phyloP scores from a whole-genome alignment of 805 yeast genomes.

The Lipomyces sp. region DNA sequence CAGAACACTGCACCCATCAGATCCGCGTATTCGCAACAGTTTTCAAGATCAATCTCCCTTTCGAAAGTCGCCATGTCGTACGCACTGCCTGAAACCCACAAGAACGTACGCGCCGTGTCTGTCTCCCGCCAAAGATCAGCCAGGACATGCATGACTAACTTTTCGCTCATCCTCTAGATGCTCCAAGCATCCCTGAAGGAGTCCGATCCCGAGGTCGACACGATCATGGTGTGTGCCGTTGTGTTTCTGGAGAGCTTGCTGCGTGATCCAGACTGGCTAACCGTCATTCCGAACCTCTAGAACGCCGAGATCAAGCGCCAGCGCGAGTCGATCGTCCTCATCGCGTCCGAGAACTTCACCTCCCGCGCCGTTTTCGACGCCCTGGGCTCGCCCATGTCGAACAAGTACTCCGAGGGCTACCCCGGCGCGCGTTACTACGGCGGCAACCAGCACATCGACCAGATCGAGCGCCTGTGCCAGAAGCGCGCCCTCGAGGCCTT shows the following conservation, averaged over 20 bases:
- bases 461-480: slow-evolving; percentile 89
- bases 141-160: background rate
- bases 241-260: no score
- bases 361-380: slow-evolving; percentile 94
- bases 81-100: slow-evolving; percentile 29
- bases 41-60: background rate
- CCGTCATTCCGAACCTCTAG: no score
- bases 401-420: slow-evolving; percentile 98
- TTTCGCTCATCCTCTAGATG: slow-evolving; percentile 25
- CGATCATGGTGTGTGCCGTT: slow-evolving; percentile 34
- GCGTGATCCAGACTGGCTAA: background rate
- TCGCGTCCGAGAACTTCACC: slow-evolving; percentile 97
- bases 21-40: background rate
- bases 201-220: slow-evolving; percentile 43
- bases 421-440: slow-evolving; percentile 99
- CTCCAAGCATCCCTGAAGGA: slow-evolving; percentile 34
- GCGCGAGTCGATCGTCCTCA: slow-evolving; percentile 86
- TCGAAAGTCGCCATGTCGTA: slow-evolving; percentile 18
- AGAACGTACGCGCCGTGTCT: slow-evolving; percentile 12
- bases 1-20: slow-evolving; percentile 1
- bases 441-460: slow-evolving; percentile 95
- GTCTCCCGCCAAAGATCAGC: no score
- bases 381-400: slow-evolving; percentile 95
- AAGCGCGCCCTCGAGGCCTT: slow-evolving; percentile 91
- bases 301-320: slow-evolving; percentile 84